These are phyloP conservation scores for Starmerella ratchasimensis DNA, from an alignment of 805 yeast species.

Conservation along the genomic window DNA sequence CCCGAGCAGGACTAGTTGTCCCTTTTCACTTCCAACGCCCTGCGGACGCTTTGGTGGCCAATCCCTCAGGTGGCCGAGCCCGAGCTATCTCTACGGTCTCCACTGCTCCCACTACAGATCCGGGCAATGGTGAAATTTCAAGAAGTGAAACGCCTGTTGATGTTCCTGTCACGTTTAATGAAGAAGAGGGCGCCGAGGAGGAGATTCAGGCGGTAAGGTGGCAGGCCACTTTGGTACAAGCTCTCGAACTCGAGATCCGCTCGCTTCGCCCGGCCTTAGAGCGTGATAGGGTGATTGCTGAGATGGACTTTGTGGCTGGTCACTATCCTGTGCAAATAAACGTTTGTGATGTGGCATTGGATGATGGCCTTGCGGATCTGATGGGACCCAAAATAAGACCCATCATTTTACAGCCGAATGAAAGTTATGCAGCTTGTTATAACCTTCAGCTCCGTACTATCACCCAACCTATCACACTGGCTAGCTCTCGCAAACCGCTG, in stretches of 20 bases:
- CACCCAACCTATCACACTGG: conserved; percentile 6
- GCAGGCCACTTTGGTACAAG: conserved; percentile 15
- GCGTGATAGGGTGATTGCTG: conserved; percentile 20
- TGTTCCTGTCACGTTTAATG: too few relatives aligned
- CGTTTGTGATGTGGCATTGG: conserved; percentile 9
- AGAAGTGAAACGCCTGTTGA: too few relatives aligned
- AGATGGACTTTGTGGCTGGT: conserved; percentile 16
- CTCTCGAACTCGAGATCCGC: conserved; percentile 17
- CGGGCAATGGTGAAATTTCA: too few relatives aligned
- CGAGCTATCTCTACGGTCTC: conserved; percentile 4
- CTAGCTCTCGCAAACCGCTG: conserved; percentile 11
- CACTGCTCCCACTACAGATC: too few relatives aligned
- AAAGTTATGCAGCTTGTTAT: conserved; percentile 15
- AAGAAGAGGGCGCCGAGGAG: neutral
- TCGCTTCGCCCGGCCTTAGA: conserved; percentile 21
- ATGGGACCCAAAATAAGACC: conserved; percentile 14
- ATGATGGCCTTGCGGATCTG: conserved; percentile 15
- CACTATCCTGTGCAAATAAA: conserved; percentile 7
- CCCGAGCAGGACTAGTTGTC: conserved; percentile 3
- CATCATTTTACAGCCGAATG: conserved; percentile 8
- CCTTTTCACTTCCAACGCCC: neutral
- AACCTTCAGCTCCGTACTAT: conserved; percentile 13
- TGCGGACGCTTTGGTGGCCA: neutral
- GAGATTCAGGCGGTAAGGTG: conserved; percentile 11
- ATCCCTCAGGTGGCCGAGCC: conserved; percentile 1